A percentile compares a stretch with the other conserved stretches of the same genome.
These are phyloP conservation scores for Schizonepeta tenuifolia DNA, from an alignment of 257 asterid genomes.

Conservation along the genomic window DNA sequence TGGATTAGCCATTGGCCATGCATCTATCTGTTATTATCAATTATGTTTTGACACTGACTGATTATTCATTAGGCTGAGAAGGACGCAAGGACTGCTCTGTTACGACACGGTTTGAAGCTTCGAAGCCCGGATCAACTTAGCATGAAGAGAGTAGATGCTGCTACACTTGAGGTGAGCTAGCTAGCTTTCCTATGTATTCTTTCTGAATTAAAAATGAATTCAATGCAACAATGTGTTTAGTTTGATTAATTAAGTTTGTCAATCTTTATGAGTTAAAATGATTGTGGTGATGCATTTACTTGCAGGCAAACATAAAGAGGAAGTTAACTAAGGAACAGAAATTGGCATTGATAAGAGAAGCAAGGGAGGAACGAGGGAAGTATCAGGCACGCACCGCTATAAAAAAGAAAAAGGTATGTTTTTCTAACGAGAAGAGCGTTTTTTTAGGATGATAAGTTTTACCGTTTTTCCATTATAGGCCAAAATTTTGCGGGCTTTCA, in stretches of 20 bases:
- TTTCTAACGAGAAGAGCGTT: too few relatives aligned
- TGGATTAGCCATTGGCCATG: background rate
- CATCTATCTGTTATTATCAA: too few relatives aligned
- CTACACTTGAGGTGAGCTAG: slow-evolving; percentile 67
- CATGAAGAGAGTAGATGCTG: slow-evolving; percentile 75
- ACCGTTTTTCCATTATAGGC: too few relatives aligned
- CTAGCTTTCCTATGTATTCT: too few relatives aligned
- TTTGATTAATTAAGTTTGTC: background rate
- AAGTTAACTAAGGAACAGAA: slow-evolving; percentile 74
- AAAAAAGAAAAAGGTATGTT: slow-evolving; percentile 73
- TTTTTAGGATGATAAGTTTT: too few relatives aligned
- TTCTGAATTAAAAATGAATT: background rate
- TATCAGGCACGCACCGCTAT: slow-evolving; percentile 66
- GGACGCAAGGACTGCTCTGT: slow-evolving; percentile 62
- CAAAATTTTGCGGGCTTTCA: too few relatives aligned
- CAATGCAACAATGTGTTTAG: background rate
- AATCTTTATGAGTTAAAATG: background rate
- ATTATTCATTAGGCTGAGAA: slow-evolving; percentile 69
- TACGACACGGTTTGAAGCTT: slow-evolving; percentile 76
- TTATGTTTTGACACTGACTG: background rate
- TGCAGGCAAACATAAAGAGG: slow-evolving; percentile 68
- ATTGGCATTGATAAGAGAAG: slow-evolving; percentile 59
- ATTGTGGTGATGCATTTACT: background rate
- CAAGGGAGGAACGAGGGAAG: slow-evolving; percentile 76
- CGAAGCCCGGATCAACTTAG: slow-evolving; percentile 75